phyloP scores from a whole-genome alignment of 441 rosid genomes.

The Pelargonium cotyledonis region DNA sequence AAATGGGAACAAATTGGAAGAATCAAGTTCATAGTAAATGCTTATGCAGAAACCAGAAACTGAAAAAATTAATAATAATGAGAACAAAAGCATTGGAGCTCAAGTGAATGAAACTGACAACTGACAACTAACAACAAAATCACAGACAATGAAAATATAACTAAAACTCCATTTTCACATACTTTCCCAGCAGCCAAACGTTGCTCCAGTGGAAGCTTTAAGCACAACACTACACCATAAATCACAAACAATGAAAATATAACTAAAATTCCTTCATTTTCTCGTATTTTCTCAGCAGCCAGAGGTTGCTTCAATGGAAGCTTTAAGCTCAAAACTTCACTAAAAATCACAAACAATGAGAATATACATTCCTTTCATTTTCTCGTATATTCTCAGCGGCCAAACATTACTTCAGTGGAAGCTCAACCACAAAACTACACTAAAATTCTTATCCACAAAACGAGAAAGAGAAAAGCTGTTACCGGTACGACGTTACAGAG shows the following conservation, averaged over 20 bases:
- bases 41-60: background rate
- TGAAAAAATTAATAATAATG: background rate
- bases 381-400: conserved; percentile 5
- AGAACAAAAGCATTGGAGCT: background rate
- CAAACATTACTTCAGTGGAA: conserved; percentile 8
- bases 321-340: background rate
- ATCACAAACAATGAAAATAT: background rate
- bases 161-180: background rate
- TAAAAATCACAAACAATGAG: background rate
- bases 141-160: background rate
- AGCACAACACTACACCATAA: background rate
- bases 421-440: conserved; percentile 5
- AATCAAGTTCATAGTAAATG: too few species aligned
- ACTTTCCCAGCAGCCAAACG: conserved; percentile 15
- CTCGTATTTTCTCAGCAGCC: conserved; percentile 9
- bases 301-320: conserved; percentile 6
- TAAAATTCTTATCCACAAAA: background rate
- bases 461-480: background rate
- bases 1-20: too few species aligned
- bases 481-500: conserved; percentile 10
- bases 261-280: background rate
- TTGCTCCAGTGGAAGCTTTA: background rate
- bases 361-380: background rate
- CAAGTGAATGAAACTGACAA: background rate
- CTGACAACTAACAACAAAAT: too few species aligned